Conservation (phyloP, 352 stramenopile genomes). For the Phytophthora podocarpi region DNA sequence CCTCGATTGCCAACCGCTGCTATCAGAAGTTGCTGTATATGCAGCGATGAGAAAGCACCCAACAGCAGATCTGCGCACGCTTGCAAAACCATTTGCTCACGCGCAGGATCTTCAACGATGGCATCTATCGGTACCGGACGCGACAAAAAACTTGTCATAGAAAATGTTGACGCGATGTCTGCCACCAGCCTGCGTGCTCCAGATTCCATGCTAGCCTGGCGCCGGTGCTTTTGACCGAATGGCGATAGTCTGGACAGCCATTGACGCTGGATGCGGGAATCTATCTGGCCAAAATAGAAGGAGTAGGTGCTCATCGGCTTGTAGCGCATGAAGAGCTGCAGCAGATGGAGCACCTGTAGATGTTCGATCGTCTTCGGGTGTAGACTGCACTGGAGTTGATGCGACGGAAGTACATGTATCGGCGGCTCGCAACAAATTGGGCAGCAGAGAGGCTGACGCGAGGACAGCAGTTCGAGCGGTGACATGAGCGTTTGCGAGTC, state of each 20-base stretch:
- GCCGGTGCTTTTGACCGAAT: not conserved
- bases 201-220: not conserved
- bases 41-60: constrained; percentile 4
- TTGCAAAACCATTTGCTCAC: constrained; percentile 6
- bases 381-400: not conserved
- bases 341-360: constrained; percentile 4
- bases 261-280: constrained; percentile 12
- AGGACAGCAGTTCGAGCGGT: not conserved
- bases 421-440: constrained; percentile 9
- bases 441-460: not conserved
- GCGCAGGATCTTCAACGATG: not conserved
- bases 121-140: not conserved
- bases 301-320: constrained; percentile 4
- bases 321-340: constrained; percentile 12
- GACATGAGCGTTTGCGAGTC: no score
- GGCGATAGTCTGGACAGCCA: constrained; percentile 12
- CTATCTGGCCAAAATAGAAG: constrained; percentile 14
- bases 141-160: not conserved
- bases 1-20: not conserved
- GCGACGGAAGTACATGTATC: not conserved
- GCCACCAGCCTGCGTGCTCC: not conserved
- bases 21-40: not conserved
- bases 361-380: not conserved
- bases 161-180: constrained; percentile 8
- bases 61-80: constrained; percentile 5